phyloP scores from a whole-genome alignment of 345 rosid species.

The Erysimum cheiranthoides region DNA sequence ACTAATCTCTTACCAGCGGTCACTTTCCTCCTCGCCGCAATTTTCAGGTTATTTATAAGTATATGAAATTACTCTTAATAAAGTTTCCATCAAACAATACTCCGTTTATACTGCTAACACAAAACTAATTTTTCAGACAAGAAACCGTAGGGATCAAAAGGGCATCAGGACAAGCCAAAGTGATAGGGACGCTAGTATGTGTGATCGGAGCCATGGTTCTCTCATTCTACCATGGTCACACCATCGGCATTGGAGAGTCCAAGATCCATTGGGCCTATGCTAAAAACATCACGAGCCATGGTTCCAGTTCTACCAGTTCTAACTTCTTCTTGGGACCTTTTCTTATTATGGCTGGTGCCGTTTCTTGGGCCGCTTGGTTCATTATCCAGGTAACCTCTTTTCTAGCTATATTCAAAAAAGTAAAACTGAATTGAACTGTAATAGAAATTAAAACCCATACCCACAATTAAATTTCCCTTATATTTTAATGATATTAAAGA shows the following conservation, averaged over 20 bases:
- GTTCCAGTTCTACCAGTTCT: slow-evolving; percentile 41
- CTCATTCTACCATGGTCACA: slow-evolving; percentile 83
- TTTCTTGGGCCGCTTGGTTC: slow-evolving; percentile 80
- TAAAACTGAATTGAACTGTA: not conserved
- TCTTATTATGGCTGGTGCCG: slow-evolving; percentile 60
- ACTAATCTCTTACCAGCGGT: slow-evolving; percentile 76
- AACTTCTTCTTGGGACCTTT: slow-evolving; percentile 68
- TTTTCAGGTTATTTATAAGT: slow-evolving; percentile 55
- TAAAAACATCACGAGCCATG: slow-evolving; percentile 41
- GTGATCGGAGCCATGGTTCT: slow-evolving; percentile 94
- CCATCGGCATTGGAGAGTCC: slow-evolving; percentile 61
- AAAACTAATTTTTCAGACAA: slow-evolving; percentile 56
- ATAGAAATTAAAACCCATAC: no score
- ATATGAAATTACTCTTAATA: not conserved
- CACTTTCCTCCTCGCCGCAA: slow-evolving; percentile 78
- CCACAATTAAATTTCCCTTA: no score
- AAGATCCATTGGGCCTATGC: slow-evolving; percentile 81
- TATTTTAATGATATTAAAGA: no score
- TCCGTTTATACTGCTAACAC: not conserved
- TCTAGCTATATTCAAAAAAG: not conserved
- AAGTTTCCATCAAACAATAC: slow-evolving; percentile 8
- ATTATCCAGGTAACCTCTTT: slow-evolving; percentile 68
- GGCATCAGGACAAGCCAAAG: slow-evolving; percentile 76
- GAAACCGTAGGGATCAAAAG: slow-evolving; percentile 68
- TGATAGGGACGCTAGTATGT: slow-evolving; percentile 72